Evolutionary conservation across 176 grass and related monocot genomes (phyloP), one percentile per base, ranked within the genome.

Genomic region (Stipa capillata): DNA sequence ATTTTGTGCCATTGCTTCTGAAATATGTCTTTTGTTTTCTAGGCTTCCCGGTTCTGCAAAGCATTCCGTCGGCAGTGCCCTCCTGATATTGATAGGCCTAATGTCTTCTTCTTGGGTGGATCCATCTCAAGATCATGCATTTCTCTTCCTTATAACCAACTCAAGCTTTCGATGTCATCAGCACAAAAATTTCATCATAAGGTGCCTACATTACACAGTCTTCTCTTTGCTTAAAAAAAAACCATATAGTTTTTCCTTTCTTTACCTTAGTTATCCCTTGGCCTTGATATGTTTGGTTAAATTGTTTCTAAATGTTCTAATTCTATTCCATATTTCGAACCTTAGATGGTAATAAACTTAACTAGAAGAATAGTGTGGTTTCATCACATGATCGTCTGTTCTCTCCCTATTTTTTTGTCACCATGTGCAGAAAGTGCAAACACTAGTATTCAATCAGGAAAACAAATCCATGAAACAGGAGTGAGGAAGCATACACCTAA

Each of bases 81-180:
- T 51, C 41, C 73, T 78, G 85, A 88, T 65, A 45, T 23, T 48
- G 80, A 70, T 48, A 31, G 60, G 48, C 85, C 55, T 72, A 84
- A 97, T 90, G 82, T 73, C 78, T 97, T 97, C 60, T 94, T 97
- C 69, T 84, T 94, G 89, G 80, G 87, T 75, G 87, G 84, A 88
- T 92, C 94, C 33, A 39, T 88, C 61, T 90, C 95, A 17, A 90
- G 53, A 73, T 90, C 85, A 65, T 82, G 79, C 70, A 80, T 92
- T 32, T 62, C 85, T 84, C 66, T 69, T 79, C 79, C 84, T 54
- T 92, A 90, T 70, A 87, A 90, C 10, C 83, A 89, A 65, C 73
- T 92, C 60, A 85, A 58, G 65, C 23, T 59, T 48, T 88, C 79
- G 18, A 85, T 90, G 68, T 90, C 73, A 87, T 58, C 79, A 64